Percentiles rank a stretch among this genome's conserved stretches.
These are phyloP conservation scores for Blastobotrys petasosporus DNA, from an alignment of 1,139 yeast species.

Conservation along the genomic window DNA sequence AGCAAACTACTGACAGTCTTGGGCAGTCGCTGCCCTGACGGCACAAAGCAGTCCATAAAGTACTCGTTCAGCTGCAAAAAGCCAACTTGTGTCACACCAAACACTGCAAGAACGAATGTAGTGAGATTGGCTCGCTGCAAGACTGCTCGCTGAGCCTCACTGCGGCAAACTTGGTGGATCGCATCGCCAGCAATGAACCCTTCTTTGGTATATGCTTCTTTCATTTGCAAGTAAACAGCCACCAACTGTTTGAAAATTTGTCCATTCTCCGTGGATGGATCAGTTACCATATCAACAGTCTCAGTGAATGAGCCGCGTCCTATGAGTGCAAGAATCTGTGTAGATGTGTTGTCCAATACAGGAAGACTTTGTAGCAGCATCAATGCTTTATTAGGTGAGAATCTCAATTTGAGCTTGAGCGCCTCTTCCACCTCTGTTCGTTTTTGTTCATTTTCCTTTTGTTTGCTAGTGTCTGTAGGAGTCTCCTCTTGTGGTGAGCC, in stretches of 20 bases:
- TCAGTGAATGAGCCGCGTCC: conserved; percentile 62
- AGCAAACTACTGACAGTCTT: conserved; percentile 76
- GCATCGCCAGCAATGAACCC: conserved; percentile 26
- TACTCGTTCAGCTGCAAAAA: conserved; percentile 79
- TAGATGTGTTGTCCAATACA: conserved; percentile 64
- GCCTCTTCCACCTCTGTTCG: no score
- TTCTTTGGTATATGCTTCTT: conserved; percentile 26
- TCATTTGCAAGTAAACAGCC: conserved; percentile 60
- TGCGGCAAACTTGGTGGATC: conserved; percentile 10
- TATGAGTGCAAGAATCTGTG: conserved; percentile 63
- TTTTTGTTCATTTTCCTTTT: no score
- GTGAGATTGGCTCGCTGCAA: conserved; percentile 80
- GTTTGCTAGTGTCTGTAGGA: no score
- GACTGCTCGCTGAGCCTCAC: conserved; percentile 32
- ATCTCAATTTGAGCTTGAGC: conserved; percentile 3
- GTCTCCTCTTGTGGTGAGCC: no score
- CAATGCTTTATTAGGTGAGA: conserved; percentile 32
- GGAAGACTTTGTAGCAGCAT: conserved; percentile 62
- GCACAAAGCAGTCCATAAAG: conserved; percentile 68
- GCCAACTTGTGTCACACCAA: conserved; percentile 81
- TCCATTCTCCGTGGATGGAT: conserved; percentile 65
- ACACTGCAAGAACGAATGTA: conserved; percentile 76
- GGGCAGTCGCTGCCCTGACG: conserved; percentile 49
- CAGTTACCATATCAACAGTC: conserved; percentile 64
- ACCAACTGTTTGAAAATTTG: conserved; percentile 69